Base-by-base conservation (phyloP, 1,284 basidiomycete species). In the Serendipita sp. region DNA sequence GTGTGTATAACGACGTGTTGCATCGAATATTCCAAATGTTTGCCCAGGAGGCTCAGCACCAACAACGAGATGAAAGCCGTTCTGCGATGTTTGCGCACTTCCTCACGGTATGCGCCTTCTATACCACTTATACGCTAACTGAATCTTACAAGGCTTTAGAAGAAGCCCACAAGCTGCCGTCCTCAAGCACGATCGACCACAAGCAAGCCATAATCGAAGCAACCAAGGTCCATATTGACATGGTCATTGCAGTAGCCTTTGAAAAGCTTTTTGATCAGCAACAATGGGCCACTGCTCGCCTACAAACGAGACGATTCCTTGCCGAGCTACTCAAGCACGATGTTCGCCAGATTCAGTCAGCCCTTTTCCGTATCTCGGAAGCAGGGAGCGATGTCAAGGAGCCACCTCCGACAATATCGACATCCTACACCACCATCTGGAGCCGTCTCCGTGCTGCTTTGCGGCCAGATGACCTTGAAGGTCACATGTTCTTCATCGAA, bases 11-110 rank as follows among this genome's bases (percentile, higher is more conserved):
- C 3, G 82, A 85, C 63, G 77, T 87, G n/a, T 74, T 93, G 5
- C 85, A 85, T 2, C 84, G 82, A 68, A 76, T 85, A 34, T 74
- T 82, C 29, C 82, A 83, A 66, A 85, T 89, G 65, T 76, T 89
- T 53, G 88, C 84, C 70, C 85, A 85, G 68, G 85, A 90, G 67
- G 71, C 87, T 38, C 89, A 91, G 70, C 87, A 91, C 68, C 82
- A 84, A 65, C 78, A 85, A 6, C 85, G 88, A 67, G 71, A 75
- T 47, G 75, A 76, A 30, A 73, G 81, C 30, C 78, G 84, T 6
- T 82, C 87, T 0, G 73, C 74, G 30, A 78, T 82, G 10, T 82
- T 91, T 72, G 70, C 75, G 34, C 76, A 78, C 44, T 83, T 85
- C 3, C 75, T 81, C 44, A 76, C 78, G 68, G 91, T 91, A 69